These are phyloP conservation scores for Coemansia sp. DNA, from an alignment of 192 early-diverging fungal species.

Conservation along the genomic window DNA sequence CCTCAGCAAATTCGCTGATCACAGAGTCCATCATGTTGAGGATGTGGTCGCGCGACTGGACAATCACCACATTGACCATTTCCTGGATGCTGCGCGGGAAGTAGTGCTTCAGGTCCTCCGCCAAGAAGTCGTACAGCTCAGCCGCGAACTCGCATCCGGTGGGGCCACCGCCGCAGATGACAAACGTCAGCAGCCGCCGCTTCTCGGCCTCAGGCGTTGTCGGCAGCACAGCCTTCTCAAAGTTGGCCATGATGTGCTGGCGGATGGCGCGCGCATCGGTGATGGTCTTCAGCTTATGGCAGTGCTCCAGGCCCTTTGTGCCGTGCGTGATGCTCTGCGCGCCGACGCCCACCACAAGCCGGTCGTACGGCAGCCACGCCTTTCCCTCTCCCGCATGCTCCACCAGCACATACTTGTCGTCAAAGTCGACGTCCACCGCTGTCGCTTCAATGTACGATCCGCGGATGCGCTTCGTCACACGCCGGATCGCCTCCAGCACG, in stretches of 20 bases:
- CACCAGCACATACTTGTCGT: constrained; percentile 73
- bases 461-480: constrained; percentile 78
- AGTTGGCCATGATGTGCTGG: constrained; percentile 73
- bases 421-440: constrained; percentile 81
- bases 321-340: constrained; percentile 80
- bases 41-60: constrained; percentile 79
- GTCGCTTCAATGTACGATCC: constrained; percentile 83
- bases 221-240: constrained; percentile 75
- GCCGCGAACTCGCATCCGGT: constrained; percentile 78
- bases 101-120: constrained; percentile 72
- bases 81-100: constrained; percentile 73
- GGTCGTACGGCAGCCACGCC: constrained; percentile 67
- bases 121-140: constrained; percentile 79
- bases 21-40: constrained; percentile 76
- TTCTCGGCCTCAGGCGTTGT: constrained; percentile 62
- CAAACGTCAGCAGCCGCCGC: constrained; percentile 72
- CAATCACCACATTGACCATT: constrained; percentile 70
- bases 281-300: constrained; percentile 80
- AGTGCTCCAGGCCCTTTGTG: constrained; percentile 79
- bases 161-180: constrained; percentile 84
- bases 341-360: constrained; percentile 79
- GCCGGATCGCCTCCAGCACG: constrained; percentile 85
- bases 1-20: constrained; percentile 69
- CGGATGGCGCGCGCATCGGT: constrained; percentile 79
- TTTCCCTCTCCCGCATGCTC: constrained; percentile 64